phyloP scores from a whole-genome alignment of 2,329 filamentous ascomycete genomes.

The Tolypocladium tropicale region DNA sequence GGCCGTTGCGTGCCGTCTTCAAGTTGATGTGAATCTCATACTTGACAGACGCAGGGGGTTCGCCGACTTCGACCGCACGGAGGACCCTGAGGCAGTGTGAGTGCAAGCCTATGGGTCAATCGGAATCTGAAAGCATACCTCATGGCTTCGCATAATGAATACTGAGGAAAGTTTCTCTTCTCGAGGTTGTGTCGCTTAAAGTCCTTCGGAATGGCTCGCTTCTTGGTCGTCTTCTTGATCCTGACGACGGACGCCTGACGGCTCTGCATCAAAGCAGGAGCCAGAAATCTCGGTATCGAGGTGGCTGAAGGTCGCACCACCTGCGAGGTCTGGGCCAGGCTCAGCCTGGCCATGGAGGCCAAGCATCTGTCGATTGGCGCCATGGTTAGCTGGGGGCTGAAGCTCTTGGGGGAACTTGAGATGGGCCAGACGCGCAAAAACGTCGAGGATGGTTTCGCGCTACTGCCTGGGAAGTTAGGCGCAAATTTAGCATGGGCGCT shows the following conservation, averaged over 20 bases:
- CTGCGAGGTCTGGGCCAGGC: constrained; percentile 28
- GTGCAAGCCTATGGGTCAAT: background rate
- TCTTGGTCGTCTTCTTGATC: constrained; percentile 44
- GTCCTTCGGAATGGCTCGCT: constrained; percentile 52
- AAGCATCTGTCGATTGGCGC: constrained; percentile 42
- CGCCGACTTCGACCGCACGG: constrained; percentile 84
- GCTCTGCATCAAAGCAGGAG: constrained; percentile 34
- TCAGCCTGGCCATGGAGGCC: constrained; percentile 42
- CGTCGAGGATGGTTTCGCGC: background rate
- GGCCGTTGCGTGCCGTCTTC: constrained; percentile 74
- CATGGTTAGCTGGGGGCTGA: constrained; percentile 27
- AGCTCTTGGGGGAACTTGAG: constrained; percentile 13
- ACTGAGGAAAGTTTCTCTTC: constrained; percentile 53
- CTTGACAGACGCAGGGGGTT: constrained; percentile 60
- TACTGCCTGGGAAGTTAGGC: constrained; percentile 17
- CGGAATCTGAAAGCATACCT: constrained; percentile 40
- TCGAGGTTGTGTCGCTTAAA: constrained; percentile 57
- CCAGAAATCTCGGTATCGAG: constrained; percentile 37
- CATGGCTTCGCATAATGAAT: constrained; percentile 85
- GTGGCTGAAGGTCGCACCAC: constrained; percentile 29
- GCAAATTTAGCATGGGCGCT: constrained; percentile 2
- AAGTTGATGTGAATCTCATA: constrained; percentile 85
- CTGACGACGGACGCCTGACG: constrained; percentile 29
- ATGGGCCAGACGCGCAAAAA: background rate
- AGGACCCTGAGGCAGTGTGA: constrained; percentile 56